Conservation (phyloP, 495 filamentous ascomycete species). For the Penicillium bovifimosum region DNA sequence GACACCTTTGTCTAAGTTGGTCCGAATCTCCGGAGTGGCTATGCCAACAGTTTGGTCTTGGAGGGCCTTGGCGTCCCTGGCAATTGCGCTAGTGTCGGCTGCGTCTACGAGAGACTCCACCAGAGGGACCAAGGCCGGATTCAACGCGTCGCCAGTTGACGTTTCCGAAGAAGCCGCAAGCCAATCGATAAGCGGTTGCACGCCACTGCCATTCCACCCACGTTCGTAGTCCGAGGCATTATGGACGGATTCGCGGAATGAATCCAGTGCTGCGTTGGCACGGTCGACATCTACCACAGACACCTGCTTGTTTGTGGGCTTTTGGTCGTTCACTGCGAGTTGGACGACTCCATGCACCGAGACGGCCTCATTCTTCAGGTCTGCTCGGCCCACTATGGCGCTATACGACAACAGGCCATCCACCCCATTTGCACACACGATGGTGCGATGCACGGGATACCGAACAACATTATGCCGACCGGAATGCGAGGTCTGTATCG, state of each 20-base stretch:
- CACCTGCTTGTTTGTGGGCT: slow-evolving; percentile 24
- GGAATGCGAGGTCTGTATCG: slow-evolving; percentile 55
- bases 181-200: slow-evolving; percentile 64
- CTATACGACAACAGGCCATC: slow-evolving; percentile 50
- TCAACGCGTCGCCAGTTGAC: slow-evolving; percentile 40
- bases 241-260: slow-evolving; percentile 60
- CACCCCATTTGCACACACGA: slow-evolving; percentile 68
- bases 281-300: slow-evolving; percentile 50
- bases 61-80: slow-evolving; percentile 41
- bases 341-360: slow-evolving; percentile 54
- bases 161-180: slow-evolving; percentile 47
- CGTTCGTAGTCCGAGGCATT: slow-evolving; percentile 67
- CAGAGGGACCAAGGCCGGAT: slow-evolving; percentile 57
- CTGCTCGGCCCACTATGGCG: slow-evolving; percentile 33
- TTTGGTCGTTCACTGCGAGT: slow-evolving; percentile 34
- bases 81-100: slow-evolving; percentile 48
- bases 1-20: slow-evolving; percentile 52
- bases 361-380: slow-evolving; percentile 30
- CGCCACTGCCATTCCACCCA: slow-evolving; percentile 64
- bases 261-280: slow-evolving; percentile 53
- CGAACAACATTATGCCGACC: slow-evolving; percentile 59
- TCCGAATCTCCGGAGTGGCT: slow-evolving; percentile 38
- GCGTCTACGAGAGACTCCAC: slow-evolving; percentile 61
- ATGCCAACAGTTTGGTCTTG: slow-evolving; percentile 28
- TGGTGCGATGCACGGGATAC: slow-evolving; percentile 78